Evolutionary conservation across 148 eudicot species (phyloP).

Genomic region (Spergularia bocconei): DNA sequence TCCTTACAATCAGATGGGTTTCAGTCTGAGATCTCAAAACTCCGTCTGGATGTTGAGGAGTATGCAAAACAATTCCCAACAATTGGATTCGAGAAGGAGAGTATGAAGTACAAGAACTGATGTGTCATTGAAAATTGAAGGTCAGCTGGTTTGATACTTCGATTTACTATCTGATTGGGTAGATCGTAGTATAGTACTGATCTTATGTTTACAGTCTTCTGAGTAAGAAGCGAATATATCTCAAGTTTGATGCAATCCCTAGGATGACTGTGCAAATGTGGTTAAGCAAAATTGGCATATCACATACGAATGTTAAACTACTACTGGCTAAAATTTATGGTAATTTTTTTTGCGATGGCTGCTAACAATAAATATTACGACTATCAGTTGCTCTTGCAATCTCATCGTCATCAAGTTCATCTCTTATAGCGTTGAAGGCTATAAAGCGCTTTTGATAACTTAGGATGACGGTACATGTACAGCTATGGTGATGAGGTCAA

Average conservation of each 20-base stretch:
- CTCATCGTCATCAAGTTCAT: neutral
- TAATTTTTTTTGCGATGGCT: neutral
- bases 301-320: no score
- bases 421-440: neutral
- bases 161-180: neutral
- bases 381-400: neutral
- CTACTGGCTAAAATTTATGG: neutral
- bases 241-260: neutral
- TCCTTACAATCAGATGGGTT: constrained; percentile 62
- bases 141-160: constrained; percentile 2
- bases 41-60: constrained; percentile 78
- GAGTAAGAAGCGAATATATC: neutral
- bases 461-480: neutral
- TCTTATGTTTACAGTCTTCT: neutral
- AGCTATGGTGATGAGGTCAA: neutral
- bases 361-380: no score
- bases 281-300: no score
- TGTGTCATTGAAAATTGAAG: constrained; percentile 22
- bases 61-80: constrained; percentile 98
- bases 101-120: constrained; percentile 92
- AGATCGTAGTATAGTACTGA: neutral
- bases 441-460: neutral
- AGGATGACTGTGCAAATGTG: no score
- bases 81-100: constrained; percentile 87
- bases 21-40: constrained; percentile 79